These are phyloP conservation scores for Pythium myriotylum DNA, from an alignment of 352 stramenopile species.

Conservation along the genomic window DNA sequence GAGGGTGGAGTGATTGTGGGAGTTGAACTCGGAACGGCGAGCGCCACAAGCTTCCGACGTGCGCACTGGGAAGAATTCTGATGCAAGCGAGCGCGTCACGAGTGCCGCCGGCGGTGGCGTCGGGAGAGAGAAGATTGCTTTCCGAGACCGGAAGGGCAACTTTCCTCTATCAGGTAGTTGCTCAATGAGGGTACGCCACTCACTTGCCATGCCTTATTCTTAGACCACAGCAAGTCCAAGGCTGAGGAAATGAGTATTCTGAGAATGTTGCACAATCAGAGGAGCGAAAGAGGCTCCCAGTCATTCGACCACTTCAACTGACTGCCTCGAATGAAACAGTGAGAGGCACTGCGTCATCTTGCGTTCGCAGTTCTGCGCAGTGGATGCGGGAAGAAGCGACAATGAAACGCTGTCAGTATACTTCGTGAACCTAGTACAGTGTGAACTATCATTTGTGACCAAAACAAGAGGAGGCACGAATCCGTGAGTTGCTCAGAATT, in stretches of 20 bases:
- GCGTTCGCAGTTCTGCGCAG: too few species aligned
- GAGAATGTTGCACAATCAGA: conserved; percentile 18
- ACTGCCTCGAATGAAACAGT: not conserved
- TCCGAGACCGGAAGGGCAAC: conserved; percentile 8
- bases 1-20: not conserved
- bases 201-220: not conserved
- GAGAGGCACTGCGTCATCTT: not conserved
- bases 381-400: too few species aligned
- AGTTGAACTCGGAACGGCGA: not conserved
- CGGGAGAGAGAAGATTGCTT: not conserved
- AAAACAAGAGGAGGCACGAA: too few species aligned
- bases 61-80: not conserved
- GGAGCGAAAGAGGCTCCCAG: not conserved
- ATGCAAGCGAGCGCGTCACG: not conserved
- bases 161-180: conserved; percentile 5
- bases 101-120: not conserved
- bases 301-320: conserved; percentile 17
- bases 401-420: too few species aligned
- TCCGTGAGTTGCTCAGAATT: too few species aligned
- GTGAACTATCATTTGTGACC: too few species aligned
- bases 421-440: too few species aligned
- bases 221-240: conserved; percentile 2
- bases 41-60: not conserved
- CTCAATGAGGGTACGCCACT: conserved; percentile 11
- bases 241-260: conserved; percentile 4